Conservation (phyloP, 1,284 basidiomycete genomes). For the Marasmius oreades region DNA sequence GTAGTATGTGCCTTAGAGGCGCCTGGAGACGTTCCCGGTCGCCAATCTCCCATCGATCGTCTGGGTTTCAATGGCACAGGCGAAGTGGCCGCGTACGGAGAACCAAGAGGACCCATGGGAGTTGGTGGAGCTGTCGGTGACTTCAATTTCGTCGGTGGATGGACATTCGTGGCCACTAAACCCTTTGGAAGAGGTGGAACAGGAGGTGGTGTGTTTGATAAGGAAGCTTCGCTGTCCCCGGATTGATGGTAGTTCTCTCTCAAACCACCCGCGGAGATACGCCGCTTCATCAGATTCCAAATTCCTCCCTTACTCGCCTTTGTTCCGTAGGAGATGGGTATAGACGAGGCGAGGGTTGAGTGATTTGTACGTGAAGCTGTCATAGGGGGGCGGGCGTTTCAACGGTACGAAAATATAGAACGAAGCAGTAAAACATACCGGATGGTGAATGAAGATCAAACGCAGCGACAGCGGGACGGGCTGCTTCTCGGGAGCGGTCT, state of each 20-base stretch:
- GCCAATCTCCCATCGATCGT: too few species aligned
- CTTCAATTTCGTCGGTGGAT: not conserved
- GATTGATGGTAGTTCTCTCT: slow-evolving; percentile 48
- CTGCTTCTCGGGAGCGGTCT: not conserved
- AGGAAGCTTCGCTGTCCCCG: slow-evolving; percentile 9
- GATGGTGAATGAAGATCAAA: not conserved
- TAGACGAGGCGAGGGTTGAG: not conserved
- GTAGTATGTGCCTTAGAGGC: too few species aligned
- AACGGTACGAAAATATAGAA: not conserved
- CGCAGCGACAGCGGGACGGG: not conserved
- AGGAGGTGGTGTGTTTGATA: slow-evolving; percentile 35
- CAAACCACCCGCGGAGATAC: slow-evolving; percentile 57
- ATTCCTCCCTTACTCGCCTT: slow-evolving; percentile 37
- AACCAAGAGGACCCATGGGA: not conserved
- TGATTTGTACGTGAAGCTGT: not conserved
- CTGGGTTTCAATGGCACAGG: too few species aligned
- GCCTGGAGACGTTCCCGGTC: not conserved
- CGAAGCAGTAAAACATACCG: not conserved
- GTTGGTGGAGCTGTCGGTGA: not conserved
- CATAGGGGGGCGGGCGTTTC: not conserved
- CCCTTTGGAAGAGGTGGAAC: slow-evolving; percentile 56
- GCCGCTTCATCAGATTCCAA: slow-evolving; percentile 67
- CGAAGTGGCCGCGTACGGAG: too few species aligned
- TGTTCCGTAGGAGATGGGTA: not conserved
- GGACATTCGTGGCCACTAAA: too few species aligned